phyloP scores from a whole-genome alignment of 192 early-diverging fungal species.

The Chytriomyces hyalinus region DNA sequence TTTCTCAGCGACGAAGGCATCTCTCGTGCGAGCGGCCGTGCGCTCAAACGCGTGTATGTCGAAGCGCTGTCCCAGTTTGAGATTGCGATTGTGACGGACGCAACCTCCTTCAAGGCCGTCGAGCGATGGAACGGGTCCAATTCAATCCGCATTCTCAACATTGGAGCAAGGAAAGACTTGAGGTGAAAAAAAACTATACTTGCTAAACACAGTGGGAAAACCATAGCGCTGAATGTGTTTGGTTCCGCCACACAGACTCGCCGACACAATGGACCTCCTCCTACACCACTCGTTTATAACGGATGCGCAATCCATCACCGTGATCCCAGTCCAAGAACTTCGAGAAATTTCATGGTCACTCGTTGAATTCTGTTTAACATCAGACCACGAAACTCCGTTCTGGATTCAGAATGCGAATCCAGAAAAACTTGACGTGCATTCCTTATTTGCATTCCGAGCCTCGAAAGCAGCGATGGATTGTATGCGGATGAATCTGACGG shows the following conservation, averaged over 20 bases:
- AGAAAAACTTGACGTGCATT: no score
- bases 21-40: not conserved
- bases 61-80: not conserved
- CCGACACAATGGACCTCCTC: not conserved
- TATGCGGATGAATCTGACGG: no score
- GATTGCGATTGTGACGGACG: slow-evolving; percentile 21
- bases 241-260: not conserved
- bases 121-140: slow-evolving; percentile 19
- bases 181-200: not conserved
- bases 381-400: not conserved
- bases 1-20: not conserved
- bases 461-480: no score
- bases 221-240: no score
- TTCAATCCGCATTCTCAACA: not conserved
- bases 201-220: not conserved
- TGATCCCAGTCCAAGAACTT: no score
- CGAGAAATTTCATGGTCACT: no score
- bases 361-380: not conserved
- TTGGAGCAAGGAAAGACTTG: not conserved
- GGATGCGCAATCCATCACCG: no score
- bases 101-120: slow-evolving; percentile 9
- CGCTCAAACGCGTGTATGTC: not conserved
- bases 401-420: not conserved
- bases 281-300: no score
- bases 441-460: no score